A percentile compares a stretch with the other conserved stretches of the same genome.
phyloP scores from a whole-genome alignment of 2,329 filamentous ascomycete species.

The Ophiostoma novo-ulmi region DNA sequence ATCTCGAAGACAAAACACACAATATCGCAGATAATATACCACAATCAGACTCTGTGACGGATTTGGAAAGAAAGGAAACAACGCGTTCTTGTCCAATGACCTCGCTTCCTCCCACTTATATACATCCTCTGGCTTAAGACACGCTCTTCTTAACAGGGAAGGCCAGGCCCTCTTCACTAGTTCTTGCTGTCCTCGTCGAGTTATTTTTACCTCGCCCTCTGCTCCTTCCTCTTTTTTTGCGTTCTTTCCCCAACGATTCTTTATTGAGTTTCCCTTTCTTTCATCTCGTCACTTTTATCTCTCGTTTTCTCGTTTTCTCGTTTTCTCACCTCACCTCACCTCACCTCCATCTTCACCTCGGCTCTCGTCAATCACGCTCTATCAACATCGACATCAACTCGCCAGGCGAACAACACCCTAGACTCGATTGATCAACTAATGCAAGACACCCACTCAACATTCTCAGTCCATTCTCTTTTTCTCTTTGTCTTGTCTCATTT shows the following conservation, averaged over 20 bases:
- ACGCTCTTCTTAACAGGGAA: background rate
- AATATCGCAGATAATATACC: conserved; percentile 6
- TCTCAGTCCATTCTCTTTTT: conserved; percentile 6
- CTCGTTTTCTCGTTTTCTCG: background rate
- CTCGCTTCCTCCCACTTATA: conserved; percentile 18
- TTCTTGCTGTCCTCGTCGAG: background rate
- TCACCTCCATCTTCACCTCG: background rate
- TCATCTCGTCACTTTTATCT: background rate
- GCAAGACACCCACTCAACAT: conserved; percentile 8
- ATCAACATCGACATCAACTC: background rate
- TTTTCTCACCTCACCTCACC: background rate
- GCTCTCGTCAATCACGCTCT: background rate
- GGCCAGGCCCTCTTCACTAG: background rate
- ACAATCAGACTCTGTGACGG: background rate
- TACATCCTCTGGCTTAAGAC: background rate
- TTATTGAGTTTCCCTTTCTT: background rate
- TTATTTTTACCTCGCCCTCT: background rate
- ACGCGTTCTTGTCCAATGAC: conserved; percentile 21
- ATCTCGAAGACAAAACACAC: background rate
- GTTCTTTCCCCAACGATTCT: background rate
- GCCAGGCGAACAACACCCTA: background rate
- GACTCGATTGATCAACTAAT: background rate
- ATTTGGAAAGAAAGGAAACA: conserved; percentile 10
- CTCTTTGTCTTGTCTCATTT: background rate
- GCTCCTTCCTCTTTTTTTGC: background rate